Evolutionary conservation across 1,139 yeast species (phyloP), one percentile per base, ranked within the genome.

Genomic region (Candida dubliniensis): DNA sequence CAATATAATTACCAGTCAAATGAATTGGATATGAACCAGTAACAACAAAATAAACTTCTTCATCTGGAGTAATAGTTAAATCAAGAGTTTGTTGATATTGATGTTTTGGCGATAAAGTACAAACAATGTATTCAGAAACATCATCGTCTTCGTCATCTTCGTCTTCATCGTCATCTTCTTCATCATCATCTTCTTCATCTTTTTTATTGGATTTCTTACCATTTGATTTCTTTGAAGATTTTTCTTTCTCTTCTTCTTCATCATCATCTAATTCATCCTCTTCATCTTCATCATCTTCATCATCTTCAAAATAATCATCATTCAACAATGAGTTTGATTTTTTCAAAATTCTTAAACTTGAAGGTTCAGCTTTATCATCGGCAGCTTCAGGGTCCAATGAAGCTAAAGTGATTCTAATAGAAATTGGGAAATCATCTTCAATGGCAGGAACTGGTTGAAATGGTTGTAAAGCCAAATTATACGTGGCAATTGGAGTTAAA

Each of bases 21-120:
- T 91, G 95, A 55, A 93, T 77, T 56, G 96, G 87, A 74, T 89
- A 90, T 32, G 98, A 90, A 58, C 99, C 99, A 53, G 96, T 86
- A 49, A 88, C 97, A 60, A 89, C 95, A 63, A 93, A 93, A 75
- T 78, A 83, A 50, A 93, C 91, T 63, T 90, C 96, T 73, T 93
- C 99, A 62, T 85, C 95, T 59, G 97, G 96, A 49, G 85, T 79
- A 63, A 95, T 86, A 61, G 95, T 89, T 57, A 93, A 72, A 63
- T 93, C 98, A 50, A 93, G 67, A 50, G 95, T 74, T 76, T 91
- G 97, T 76, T 93, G 99, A 79, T 69, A 91, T 66, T 82, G 87
- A 45, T 74, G 63, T 63, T 84, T 79, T 67, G 98, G 98, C 44
- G 95, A 84, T 54, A 93, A 79, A 47, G 99, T 95, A 73, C 96